Conservation (phyloP, 352 stramenopile genomes). For the Blastocystis sp. region DNA sequence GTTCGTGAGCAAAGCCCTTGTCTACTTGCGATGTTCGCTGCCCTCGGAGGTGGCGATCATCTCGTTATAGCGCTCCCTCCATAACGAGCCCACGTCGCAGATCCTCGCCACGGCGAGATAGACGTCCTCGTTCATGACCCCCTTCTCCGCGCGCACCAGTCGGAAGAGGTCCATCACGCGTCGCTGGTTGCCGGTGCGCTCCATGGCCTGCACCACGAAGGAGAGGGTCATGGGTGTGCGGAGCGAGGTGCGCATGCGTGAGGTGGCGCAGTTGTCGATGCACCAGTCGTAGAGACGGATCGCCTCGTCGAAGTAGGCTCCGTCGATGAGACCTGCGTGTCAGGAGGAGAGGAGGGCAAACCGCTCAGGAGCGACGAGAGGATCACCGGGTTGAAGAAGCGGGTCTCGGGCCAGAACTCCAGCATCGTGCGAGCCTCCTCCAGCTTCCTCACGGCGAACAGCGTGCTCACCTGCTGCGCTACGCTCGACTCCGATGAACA, state of each 20-base stretch:
- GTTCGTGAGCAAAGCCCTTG: background rate
- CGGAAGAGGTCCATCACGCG: background rate
- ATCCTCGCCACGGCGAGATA: background rate
- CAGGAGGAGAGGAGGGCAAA: background rate
- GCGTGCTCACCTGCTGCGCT: conserved; percentile 40
- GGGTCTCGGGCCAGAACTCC: background rate
- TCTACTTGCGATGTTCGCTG: background rate
- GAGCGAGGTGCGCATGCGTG: background rate
- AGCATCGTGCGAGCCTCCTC: background rate
- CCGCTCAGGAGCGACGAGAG: background rate
- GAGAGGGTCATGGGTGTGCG: background rate
- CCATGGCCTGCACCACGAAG: background rate
- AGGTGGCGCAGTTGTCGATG: background rate
- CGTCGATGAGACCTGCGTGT: background rate
- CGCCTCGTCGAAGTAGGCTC: background rate
- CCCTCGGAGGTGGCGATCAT: background rate
- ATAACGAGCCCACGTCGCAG: background rate
- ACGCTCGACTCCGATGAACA: background rate
- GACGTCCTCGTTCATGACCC: conserved; percentile 1
- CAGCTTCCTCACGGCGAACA: conserved; percentile 9
- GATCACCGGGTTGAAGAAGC: conserved; percentile 13
- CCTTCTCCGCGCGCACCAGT: background rate
- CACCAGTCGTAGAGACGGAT: conserved; percentile 35
- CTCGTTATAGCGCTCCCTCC: background rate
- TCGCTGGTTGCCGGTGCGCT: background rate